Base-by-base conservation (phyloP, 2,329 filamentous ascomycete genomes). In the Calcarisporium arbuscula region DNA sequence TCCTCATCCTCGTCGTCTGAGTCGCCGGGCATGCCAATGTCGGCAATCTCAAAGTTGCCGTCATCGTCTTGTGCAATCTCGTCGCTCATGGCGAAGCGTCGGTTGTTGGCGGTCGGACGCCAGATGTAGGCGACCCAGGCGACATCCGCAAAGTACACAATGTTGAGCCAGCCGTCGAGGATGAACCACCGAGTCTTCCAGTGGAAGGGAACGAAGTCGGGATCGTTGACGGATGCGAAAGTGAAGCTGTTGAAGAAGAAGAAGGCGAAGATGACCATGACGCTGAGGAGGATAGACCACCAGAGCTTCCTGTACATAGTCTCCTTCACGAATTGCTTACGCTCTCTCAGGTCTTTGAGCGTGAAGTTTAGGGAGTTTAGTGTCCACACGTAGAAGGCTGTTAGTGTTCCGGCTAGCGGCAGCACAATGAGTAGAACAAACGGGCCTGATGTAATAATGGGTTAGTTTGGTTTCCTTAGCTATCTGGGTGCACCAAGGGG, bases 141-240 rank as follows among this genome's bases (percentile, higher is more conserved):
- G 18, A 98, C 87, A 52, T 98, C 90, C 40, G 85, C 85, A 44
- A 98, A 78, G 62, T 96, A 98, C 12, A 98, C 90, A 35, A 98
- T 64, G 58, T 96, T 96, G 32, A 96, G 70, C 92, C 92, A 98
- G 36, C 92, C 92, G 54, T 98, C 92, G 15, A 98, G 74, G 29
- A 98, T 77, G 54, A 98, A 98, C 92, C 92, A 98, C 40, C 92
- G 72, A 5, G 85, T 89, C 65, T 95, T 90, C 92, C 92, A 98
- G 62, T 98, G 90, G 49, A 86, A 85, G 2, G 92, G 92, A 5
- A 95, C 87, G 57, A 94, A 98, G 58, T 94, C 84, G 1, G 85
- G 85, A 44, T 89, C 83, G 30, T 75, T 77, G 30, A 80, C 79
- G 10, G 88, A 89, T 31, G 89, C 90, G 57, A 98, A 95, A 1